Evolutionary conservation across 164 flowering plant species (phyloP).

Genomic region (Vitis rotundifolia): DNA sequence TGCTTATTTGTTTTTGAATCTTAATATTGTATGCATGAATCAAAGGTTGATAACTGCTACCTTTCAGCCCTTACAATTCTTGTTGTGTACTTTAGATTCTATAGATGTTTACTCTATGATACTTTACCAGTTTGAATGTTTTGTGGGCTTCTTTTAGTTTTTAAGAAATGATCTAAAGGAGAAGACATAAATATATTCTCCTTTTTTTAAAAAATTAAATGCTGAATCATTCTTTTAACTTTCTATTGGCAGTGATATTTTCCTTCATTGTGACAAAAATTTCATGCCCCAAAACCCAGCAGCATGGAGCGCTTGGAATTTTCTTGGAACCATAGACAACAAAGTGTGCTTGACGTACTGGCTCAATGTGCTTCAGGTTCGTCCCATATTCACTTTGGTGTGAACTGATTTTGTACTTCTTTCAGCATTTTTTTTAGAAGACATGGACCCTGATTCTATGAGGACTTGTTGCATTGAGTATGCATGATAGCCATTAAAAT

Average conservation of each 20-base stretch:
- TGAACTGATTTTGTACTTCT: too few relatives aligned
- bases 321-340: conserved; percentile 63
- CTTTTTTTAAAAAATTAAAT: background rate
- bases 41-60: background rate
- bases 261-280: conserved; percentile 77
- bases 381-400: conserved; percentile 2
- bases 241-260: conserved; percentile 76
- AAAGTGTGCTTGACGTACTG: conserved; percentile 90
- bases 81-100: background rate
- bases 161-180: background rate
- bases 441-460: too few relatives aligned
- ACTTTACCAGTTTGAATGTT: background rate
- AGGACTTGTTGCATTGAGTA: too few relatives aligned
- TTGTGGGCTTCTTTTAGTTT: background rate
- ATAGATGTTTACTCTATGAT: background rate
- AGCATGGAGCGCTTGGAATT: conserved; percentile 99
- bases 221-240: conserved; percentile 9
- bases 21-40: background rate
- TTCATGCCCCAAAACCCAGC: conserved; percentile 87
- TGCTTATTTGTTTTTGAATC: too few relatives aligned
- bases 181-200: background rate
- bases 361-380: conserved; percentile 94
- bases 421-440: too few relatives aligned
- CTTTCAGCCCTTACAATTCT: background rate
- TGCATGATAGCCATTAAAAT: too few relatives aligned